Percentiles rank a stretch among this genome's conserved stretches.
These are phyloP conservation scores for Gleditsia sinensis DNA, from an alignment of 306 rosid species.

Conservation along the genomic window DNA sequence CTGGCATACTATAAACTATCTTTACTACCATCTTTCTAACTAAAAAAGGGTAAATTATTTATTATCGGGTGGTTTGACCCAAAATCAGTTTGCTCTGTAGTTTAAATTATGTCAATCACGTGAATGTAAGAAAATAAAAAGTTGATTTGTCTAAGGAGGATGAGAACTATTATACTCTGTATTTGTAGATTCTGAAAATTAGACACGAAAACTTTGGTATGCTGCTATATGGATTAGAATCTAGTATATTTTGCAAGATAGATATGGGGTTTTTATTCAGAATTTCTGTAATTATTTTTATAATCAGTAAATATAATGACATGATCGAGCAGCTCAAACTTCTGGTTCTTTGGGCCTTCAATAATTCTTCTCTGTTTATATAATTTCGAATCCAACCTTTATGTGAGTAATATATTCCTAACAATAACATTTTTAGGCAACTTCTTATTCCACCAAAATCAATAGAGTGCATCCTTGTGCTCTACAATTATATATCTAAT, in stretches of 20 bases:
- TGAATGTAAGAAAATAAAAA: no score
- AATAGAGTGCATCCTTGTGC: background rate
- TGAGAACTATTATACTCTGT: no score
- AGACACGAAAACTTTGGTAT: no score
- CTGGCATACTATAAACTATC: no score
- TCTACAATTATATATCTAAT: background rate
- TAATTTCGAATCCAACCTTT: background rate
- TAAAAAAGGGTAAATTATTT: no score
- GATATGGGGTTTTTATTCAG: background rate
- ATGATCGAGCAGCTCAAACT: background rate
- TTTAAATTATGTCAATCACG: no score
- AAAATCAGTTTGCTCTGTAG: no score
- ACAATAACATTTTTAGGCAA: background rate
- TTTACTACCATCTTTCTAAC: no score
- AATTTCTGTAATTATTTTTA: background rate
- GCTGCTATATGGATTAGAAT: background rate
- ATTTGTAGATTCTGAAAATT: no score
- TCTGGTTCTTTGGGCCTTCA: background rate
- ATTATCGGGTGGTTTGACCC: no score
- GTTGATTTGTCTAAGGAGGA: no score
- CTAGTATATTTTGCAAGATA: background rate
- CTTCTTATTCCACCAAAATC: constrained; percentile 15
- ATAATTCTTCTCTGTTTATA: background rate
- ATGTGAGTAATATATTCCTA: constrained; percentile 6
- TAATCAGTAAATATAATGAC: background rate